Conservation (phyloP, 768 basidiomycete species). For the Lactarius deliciosus region DNA sequence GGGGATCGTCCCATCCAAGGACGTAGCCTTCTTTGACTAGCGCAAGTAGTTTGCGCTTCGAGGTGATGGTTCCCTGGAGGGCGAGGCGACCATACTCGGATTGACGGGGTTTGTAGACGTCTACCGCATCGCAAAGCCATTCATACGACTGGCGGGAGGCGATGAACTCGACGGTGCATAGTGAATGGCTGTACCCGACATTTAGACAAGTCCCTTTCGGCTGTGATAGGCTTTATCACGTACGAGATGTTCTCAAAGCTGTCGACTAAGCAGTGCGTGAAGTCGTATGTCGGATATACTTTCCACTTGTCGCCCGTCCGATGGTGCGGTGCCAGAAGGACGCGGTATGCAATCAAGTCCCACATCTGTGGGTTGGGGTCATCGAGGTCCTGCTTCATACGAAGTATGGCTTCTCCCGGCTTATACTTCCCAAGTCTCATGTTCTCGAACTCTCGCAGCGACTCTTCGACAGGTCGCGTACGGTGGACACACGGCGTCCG, state of each 20-base stretch:
- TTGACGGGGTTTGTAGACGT: slow-evolving; percentile 95
- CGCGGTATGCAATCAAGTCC: slow-evolving; percentile 96
- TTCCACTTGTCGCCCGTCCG: slow-evolving; percentile 92
- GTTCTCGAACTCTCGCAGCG: slow-evolving; percentile 80
- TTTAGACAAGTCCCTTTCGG: slow-evolving; percentile 10
- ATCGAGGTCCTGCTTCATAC: slow-evolving; percentile 95
- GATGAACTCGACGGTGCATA: slow-evolving; percentile 96
- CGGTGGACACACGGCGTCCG: slow-evolving; percentile 88
- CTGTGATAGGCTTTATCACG: slow-evolving; percentile 39
- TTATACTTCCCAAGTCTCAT: slow-evolving; percentile 92
- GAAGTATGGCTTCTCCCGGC: slow-evolving; percentile 87
- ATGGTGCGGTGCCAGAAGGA: slow-evolving; percentile 88
- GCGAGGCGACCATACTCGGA: slow-evolving; percentile 95
- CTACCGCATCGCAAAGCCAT: slow-evolving; percentile 98
- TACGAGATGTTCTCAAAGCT: slow-evolving; percentile 99
- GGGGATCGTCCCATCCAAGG: slow-evolving; percentile 94
- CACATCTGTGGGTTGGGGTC: slow-evolving; percentile 99
- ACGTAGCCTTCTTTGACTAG: slow-evolving; percentile 87
- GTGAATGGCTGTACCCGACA: slow-evolving; percentile 68
- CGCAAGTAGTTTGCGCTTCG: slow-evolving; percentile 90
- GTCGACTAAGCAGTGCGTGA: slow-evolving; percentile 97
- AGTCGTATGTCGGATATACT: slow-evolving; percentile 98
- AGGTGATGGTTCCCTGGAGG: slow-evolving; percentile 92
- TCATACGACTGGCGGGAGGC: slow-evolving; percentile 96
- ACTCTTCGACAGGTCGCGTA: slow-evolving; percentile 81